Evolutionary conservation across 2,329 filamentous ascomycete genomes (phyloP), one percentile per base, ranked within the genome.

Genomic region (Phialophora chinensis): DNA sequence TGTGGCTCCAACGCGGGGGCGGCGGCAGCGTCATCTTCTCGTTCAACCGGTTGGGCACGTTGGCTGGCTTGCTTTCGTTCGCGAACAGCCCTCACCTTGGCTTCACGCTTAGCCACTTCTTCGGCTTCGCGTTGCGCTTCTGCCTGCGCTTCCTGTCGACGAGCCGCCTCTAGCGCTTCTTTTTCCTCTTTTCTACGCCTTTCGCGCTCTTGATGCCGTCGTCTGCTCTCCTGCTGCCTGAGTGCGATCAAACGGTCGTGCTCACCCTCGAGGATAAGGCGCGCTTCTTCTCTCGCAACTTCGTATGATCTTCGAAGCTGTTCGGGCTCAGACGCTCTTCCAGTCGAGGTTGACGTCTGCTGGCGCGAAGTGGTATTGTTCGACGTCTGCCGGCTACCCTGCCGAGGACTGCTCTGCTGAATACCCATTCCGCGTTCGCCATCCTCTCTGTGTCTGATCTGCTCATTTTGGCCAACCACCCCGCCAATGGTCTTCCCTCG

Each of bases 221-320:
- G 68, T 54, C 44, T 54, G 31, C 60, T 53, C 42, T 70, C 68
- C 35, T 59, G 55, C 38, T 68, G 56, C 56, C 66, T 63, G 23
- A 73, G 29, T 14, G 52, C 68, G 25, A 65, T 62, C 10, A 72
- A 29, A 29, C 69, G 66, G 47, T 71, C 71, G 27, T 66, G 66
- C 42, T 73, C 69, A 17, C 71, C 71, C 60, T 73, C 71, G 10
- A 73, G 65, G 29, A 72, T 72, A 50, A 72, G 53, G 6, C 71
- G 70, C 49, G 71, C 71, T 44, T 73, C 71, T 69, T 73, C 71
- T 33, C 71, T 58, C 0, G 71, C 71, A 27, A 49, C 62, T 29
- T 73, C 71, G 29, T 66, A 65, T 0, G 71, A 70, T 38, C 66
- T 63, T 42, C 68, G 59, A 17, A 66, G 33, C 20, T 38, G 7